phyloP scores from a whole-genome alignment of 108 stramenopile species.

The Cyclotella sp. region DNA sequence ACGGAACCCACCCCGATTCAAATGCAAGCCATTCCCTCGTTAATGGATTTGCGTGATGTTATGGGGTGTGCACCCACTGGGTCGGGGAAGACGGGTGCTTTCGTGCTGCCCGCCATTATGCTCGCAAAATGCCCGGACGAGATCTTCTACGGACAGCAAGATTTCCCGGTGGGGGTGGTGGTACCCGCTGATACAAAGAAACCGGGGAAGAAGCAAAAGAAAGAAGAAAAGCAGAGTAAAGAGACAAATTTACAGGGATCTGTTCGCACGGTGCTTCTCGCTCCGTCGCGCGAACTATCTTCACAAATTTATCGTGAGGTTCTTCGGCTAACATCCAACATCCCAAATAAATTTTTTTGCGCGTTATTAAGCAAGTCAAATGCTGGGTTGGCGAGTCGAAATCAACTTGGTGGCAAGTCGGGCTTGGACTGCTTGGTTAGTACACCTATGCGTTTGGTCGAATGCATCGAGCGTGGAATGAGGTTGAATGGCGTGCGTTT shows the following conservation, averaged over 20 bases:
- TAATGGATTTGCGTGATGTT: constrained; percentile 82
- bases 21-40: constrained; percentile 89
- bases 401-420: constrained; percentile 70
- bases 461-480: constrained; percentile 75
- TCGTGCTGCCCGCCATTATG: constrained; percentile 90
- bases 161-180: constrained; percentile 19
- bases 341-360: constrained; percentile 78
- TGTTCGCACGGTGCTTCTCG: constrained; percentile 83
- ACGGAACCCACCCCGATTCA: constrained; percentile 94
- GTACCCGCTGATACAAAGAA: constrained; percentile 38
- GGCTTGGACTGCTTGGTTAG: constrained; percentile 82
- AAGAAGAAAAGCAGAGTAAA: constrained; percentile 18
- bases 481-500: constrained; percentile 72
- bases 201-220: constrained; percentile 45
- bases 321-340: constrained; percentile 82
- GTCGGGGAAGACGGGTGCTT: constrained; percentile 88
- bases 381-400: constrained; percentile 66
- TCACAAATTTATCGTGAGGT: constrained; percentile 95
- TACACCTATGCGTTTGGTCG: constrained; percentile 81
- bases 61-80: constrained; percentile 91
- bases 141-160: constrained; percentile 60
- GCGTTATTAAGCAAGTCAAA: constrained; percentile 85
- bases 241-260: constrained; percentile 51
- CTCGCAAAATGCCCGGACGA: constrained; percentile 72
- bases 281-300: constrained; percentile 95